Percentiles rank a stretch among this genome's conserved stretches.
phyloP scores from a whole-genome alignment of 257 asterid genomes.

The Schizonepeta tenuifolia region DNA sequence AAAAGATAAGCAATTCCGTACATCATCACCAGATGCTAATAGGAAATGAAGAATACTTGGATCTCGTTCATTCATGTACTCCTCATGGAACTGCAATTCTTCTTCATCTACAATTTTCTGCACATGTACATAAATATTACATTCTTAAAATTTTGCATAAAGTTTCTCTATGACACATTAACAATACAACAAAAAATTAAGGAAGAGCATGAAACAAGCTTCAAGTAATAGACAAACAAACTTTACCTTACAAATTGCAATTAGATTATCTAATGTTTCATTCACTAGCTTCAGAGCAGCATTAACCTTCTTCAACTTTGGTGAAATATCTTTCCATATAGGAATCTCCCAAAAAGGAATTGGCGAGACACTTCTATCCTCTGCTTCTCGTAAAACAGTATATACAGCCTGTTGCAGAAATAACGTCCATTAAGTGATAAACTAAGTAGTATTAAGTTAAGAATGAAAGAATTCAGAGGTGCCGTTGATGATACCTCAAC shows the following conservation, averaged over 20 bases:
- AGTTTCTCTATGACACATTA: not conserved
- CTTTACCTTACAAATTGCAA: slow-evolving; percentile 90
- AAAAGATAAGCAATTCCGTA: slow-evolving; percentile 41
- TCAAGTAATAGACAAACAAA: not conserved
- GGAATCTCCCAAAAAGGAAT: slow-evolving; percentile 99
- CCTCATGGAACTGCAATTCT: slow-evolving; percentile 97
- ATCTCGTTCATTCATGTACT: slow-evolving; percentile 95
- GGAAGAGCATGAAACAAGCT: slow-evolving; percentile 11
- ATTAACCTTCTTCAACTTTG: slow-evolving; percentile 82
- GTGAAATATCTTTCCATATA: slow-evolving; percentile 96
- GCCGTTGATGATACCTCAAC: slow-evolving; percentile 67
- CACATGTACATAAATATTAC: slow-evolving; percentile 29
- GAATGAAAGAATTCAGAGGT: slow-evolving; percentile 31
- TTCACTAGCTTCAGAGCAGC: slow-evolving; percentile 83
- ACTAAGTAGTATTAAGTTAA: slow-evolving; percentile 15
- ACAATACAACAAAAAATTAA: slow-evolving; percentile 7
- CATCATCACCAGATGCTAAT: slow-evolving; percentile 96
- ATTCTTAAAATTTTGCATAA: too few species aligned
- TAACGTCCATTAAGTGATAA: slow-evolving; percentile 24
- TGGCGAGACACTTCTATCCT: slow-evolving; percentile 90
- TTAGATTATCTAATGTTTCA: slow-evolving; percentile 74
- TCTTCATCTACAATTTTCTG: slow-evolving; percentile 97
- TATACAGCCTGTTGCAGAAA: slow-evolving; percentile 85
- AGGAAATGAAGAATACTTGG: slow-evolving; percentile 98
- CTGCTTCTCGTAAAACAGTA: slow-evolving; percentile 92